These are phyloP conservation scores for Colletotrichum tamarilloi DNA, from an alignment of 2,329 filamentous ascomycete genomes.

Conservation along the genomic window DNA sequence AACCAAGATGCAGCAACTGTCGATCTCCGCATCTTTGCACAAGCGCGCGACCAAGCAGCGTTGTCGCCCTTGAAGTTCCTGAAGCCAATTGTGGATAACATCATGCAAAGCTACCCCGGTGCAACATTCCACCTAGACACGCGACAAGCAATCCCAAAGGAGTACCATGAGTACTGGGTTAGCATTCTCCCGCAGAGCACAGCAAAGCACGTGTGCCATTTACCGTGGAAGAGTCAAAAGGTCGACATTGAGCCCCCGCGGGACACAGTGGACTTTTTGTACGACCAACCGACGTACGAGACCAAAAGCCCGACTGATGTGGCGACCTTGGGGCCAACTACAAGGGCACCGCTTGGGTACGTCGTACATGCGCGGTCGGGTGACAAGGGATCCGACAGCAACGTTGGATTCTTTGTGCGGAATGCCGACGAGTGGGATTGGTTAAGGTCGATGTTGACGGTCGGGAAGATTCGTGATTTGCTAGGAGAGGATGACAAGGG, in stretches of 20 bases:
- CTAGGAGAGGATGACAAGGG: constrained; percentile 50
- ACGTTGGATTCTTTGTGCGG: constrained; percentile 40
- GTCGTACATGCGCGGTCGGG: constrained; percentile 47
- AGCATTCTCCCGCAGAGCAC: constrained; percentile 40
- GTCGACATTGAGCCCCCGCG: constrained; percentile 38
- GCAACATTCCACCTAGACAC: constrained; percentile 50
- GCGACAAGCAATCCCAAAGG: constrained; percentile 42
- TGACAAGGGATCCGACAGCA: constrained; percentile 56
- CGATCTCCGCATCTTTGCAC: constrained; percentile 56
- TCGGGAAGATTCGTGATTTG: constrained; percentile 48
- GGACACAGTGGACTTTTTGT: constrained; percentile 39
- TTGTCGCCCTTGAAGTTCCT: constrained; percentile 50
- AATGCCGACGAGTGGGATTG: constrained; percentile 38
- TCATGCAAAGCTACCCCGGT: constrained; percentile 56
- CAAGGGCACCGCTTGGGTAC: constrained; percentile 43
- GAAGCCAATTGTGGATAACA: constrained; percentile 51
- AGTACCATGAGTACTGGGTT: constrained; percentile 40
- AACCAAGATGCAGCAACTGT: constrained; percentile 62
- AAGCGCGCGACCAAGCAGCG: constrained; percentile 53
- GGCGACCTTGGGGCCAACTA: constrained; percentile 41
- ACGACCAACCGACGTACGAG: constrained; percentile 42
- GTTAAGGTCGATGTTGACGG: constrained; percentile 53
- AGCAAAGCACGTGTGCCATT: constrained; percentile 38
- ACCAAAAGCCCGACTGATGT: constrained; percentile 41
- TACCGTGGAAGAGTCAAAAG: constrained; percentile 37